Conservation (phyloP, 352 stramenopile genomes). For the Pilasporangium apinafurcum region DNA sequence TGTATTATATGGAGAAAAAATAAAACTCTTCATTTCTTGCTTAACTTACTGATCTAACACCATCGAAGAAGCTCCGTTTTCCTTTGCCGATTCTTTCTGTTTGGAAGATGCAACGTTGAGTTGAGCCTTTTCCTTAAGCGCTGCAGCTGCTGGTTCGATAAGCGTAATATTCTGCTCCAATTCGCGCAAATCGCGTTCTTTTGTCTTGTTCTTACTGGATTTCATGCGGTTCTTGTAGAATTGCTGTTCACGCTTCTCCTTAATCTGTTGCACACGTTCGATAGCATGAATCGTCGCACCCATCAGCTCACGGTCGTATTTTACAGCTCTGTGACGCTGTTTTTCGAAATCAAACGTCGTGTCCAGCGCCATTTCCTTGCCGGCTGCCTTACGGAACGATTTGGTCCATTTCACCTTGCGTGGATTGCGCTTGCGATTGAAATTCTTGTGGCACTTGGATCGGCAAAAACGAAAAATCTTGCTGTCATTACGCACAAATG, state of each 20-base stretch:
- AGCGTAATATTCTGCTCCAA: slow-evolving; percentile 83
- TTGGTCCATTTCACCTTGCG: slow-evolving; percentile 99
- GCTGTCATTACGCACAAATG: slow-evolving; percentile 99
- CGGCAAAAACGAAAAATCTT: slow-evolving; percentile 99
- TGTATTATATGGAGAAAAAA: neutral
- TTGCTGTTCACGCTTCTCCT: slow-evolving; percentile 92
- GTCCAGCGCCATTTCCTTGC: slow-evolving; percentile 99
- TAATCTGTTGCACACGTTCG: slow-evolving; percentile 96
- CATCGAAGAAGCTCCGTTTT: slow-evolving; percentile 60
- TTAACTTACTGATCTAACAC: slow-evolving; percentile 85
- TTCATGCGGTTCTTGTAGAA: slow-evolving; percentile 99
- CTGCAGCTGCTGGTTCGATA: slow-evolving; percentile 66
- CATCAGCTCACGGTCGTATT: slow-evolving; percentile 99
- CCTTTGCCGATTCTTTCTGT: slow-evolving; percentile 57
- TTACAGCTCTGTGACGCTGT: slow-evolving; percentile 96
- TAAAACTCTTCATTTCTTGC: slow-evolving; percentile 19
- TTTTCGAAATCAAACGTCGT: slow-evolving; percentile 99
- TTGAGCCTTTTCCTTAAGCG: slow-evolving; percentile 72
- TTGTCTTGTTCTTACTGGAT: slow-evolving; percentile 69
- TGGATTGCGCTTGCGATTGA: slow-evolving; percentile 99
- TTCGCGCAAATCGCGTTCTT: slow-evolving; percentile 75
- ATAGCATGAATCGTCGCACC: slow-evolving; percentile 98
- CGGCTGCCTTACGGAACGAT: slow-evolving; percentile 95
- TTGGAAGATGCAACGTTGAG: slow-evolving; percentile 58
- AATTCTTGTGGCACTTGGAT: slow-evolving; percentile 99